Evolutionary conservation across 352 stramenopile genomes (phyloP), one percentile per base, ranked within the genome.

Genomic region (Pythium grandisporangium): DNA sequence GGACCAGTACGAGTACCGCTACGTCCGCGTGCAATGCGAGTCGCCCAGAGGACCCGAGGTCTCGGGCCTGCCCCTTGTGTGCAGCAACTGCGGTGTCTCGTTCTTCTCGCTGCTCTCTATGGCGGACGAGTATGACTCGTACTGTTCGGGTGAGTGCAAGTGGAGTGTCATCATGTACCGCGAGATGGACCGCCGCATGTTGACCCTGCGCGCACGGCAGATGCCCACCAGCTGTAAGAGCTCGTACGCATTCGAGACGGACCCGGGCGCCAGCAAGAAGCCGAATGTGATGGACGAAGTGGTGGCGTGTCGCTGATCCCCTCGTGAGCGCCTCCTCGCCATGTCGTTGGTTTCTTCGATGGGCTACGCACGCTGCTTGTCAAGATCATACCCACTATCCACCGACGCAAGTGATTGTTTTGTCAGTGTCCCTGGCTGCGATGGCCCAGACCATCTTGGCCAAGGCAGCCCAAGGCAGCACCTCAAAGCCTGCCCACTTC

Each of bases 71-170:
- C 78, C 78, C 17, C 60, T 88, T 35, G 61, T 85, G 44, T 92
- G 78, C 54, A 75, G 57, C 55, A 92, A 92, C 48, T 92, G 78
- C 56, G 75, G 75, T 44, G 61, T 86, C 26, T 86, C 70, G 42
- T 92, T 87, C 58, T 89, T 85, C 51, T 84, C 73, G 37, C 57
- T 89, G 37, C 69, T 78, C 37, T 70, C 77, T 30, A 56, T 62
- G 3, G 59, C 74, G 33, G 70, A 82, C 45, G 63, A 84, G 26
- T 52, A 80, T 43, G 70, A 87, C 39, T 84, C 64, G 52, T 92
- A 89, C 53, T 92, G 78, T 58, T 92, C 78, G 23, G 78, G 78
- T 44, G 78, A 92, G 59, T 92, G 78, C 73, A 92, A 92, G 57
- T 92, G 78, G 78, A 92, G 78, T 47, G 75, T 92, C 41, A 84